Conservation (phyloP, 805 yeast genomes). For the Cephaloascus albidus region DNA sequence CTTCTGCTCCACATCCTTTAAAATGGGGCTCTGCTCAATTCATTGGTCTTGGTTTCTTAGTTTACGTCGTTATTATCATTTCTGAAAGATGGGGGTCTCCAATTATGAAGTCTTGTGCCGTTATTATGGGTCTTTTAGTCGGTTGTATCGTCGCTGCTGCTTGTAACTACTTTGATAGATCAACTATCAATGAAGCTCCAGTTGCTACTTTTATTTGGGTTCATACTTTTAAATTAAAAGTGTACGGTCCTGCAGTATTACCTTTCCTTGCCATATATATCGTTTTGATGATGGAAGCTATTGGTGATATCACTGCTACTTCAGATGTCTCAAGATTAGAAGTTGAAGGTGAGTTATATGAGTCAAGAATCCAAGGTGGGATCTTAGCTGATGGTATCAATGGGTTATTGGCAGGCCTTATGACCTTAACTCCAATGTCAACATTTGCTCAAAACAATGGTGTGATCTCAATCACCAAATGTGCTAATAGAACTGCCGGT, state of each 20-base stretch:
- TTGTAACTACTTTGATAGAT: constrained; percentile 63
- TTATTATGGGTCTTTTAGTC: constrained; percentile 70
- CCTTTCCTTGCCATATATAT: constrained; percentile 81
- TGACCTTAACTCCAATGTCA: constrained; percentile 84
- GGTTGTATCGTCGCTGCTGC: constrained; percentile 95
- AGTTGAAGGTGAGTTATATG: constrained; percentile 75
- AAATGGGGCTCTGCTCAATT: constrained; percentile 85
- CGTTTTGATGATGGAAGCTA: constrained; percentile 84
- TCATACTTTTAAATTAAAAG: constrained; percentile 64
- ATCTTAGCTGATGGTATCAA: constrained; percentile 81
- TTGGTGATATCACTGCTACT: constrained; percentile 92
- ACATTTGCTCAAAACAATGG: constrained; percentile 95
- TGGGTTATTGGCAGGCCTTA: constrained; percentile 66
- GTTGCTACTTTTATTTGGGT: constrained; percentile 84
- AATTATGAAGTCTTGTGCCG: constrained; percentile 90
- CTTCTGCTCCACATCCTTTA: constrained; percentile 41
- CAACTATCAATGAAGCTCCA: constrained; percentile 60
- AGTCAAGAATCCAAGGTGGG: constrained; percentile 88
- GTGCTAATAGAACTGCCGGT: constrained; percentile 80
- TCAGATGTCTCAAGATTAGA: constrained; percentile 83
- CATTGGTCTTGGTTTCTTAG: constrained; percentile 81
- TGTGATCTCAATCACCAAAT: constrained; percentile 84
- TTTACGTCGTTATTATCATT: constrained; percentile 61
- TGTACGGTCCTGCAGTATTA: constrained; percentile 80
- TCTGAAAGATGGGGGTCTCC: constrained; percentile 90